Base-by-base conservation (phyloP, 1,284 basidiomycete species). In the Cutaneotrichosporon sp. region DNA sequence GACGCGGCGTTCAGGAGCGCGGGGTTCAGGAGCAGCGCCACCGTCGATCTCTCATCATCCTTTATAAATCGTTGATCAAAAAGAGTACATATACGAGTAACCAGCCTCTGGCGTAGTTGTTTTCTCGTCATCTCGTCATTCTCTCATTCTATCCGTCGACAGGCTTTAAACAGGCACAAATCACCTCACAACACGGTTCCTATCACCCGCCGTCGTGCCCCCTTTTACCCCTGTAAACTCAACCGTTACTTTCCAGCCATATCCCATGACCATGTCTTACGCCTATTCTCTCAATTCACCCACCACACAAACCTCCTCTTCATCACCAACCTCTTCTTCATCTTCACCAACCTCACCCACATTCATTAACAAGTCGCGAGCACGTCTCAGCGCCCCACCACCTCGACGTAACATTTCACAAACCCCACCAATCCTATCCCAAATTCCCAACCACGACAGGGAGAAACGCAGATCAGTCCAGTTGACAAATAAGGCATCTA, bases 271-370 rank as follows among this genome's bases (percentile, higher is more conserved):
- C 14, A 53, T 32, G 22, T 56, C 53, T 1, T 56, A n/a, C n/a
- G n/a, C 53, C 36, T 56, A 56, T 34, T 56, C 32, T 13, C 53
- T 36, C 53, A 56, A 56, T 22, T 42, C 55, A 1, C 36, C 36
- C 38, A 30, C 55, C 26, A 5, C 30, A 52, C 26, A 31, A 4
- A 8, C 52, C 2, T 2, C 4, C 32, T 34, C 52, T 4, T 40
- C 53, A 18, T 47, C 56, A 26, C 32, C 56, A 11, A n/a, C n/a
- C n/a, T 22, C n/a, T 4, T 31, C 56, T 11, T 14, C 21, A 0
- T 21, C 56, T 9, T 57, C 53, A 14, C 36, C 18, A 22, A 18
- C 36, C 38, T 31, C 30, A 1, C 14, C 50, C 26, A 26, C 46
- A 1, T 26, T 31, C 16, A 7, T 31, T 14, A 31, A 31, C 31